Evolutionary conservation across 495 filamentous ascomycete genomes (phyloP).

Genomic region (Neurospora sublineolata): DNA sequence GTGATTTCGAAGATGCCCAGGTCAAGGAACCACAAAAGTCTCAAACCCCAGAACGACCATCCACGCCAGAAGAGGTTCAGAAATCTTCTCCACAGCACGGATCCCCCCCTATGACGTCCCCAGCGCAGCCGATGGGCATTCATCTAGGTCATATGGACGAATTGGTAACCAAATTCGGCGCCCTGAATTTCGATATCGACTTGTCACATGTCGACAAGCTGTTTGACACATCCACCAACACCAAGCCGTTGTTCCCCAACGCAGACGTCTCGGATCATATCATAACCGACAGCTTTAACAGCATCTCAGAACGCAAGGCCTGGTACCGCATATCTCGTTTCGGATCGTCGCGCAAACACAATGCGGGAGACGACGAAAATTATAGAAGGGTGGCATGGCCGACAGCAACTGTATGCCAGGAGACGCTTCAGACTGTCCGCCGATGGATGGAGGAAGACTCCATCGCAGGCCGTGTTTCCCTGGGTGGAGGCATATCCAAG

Average conservation of each 20-base stretch:
- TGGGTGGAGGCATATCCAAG: conserved; percentile 32
- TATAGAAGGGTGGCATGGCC: conserved; percentile 46
- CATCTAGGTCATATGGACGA: conserved; percentile 1
- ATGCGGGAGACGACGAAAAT: conserved; percentile 44
- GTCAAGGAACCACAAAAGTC: conserved; percentile 13
- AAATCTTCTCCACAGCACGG: background rate
- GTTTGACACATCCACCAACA: conserved; percentile 13
- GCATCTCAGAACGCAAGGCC: conserved; percentile 44
- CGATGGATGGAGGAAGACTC: conserved; percentile 52
- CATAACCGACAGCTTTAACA: conserved; percentile 36
- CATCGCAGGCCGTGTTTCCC: conserved; percentile 34
- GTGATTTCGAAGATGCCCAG: conserved; percentile 41
- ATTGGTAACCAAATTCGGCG: conserved; percentile 19
- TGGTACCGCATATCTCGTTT: conserved; percentile 52
- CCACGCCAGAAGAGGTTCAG: background rate
- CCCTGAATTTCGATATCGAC: conserved; percentile 28
- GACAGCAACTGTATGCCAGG: conserved; percentile 37
- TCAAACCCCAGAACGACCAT: background rate
- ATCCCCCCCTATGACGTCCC: background rate
- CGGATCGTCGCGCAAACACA: conserved; percentile 43
- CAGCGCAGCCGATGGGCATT: background rate
- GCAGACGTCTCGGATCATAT: conserved; percentile 23
- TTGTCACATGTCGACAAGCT: conserved; percentile 32
- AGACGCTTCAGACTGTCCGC: conserved; percentile 43
- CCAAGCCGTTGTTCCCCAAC: background rate